phyloP scores from a whole-genome alignment of 176 grass and related monocot species.

The barley (Hordeum vulgare) region DNA sequence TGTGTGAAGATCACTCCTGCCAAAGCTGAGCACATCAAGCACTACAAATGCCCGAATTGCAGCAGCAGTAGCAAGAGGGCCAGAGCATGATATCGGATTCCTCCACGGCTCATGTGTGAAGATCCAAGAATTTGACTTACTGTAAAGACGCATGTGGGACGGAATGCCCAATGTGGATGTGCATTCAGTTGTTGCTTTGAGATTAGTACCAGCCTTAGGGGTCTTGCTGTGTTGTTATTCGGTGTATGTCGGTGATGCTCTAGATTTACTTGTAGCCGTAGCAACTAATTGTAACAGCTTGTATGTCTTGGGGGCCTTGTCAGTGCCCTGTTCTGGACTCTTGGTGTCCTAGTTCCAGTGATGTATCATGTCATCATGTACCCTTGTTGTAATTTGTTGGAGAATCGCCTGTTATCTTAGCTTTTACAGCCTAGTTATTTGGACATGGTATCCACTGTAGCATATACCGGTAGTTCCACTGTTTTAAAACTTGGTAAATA shows the following conservation, averaged over 20 bases:
- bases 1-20: constrained; percentile 92
- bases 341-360: constrained; percentile 1
- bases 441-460: background rate
- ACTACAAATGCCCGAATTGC: constrained; percentile 92
- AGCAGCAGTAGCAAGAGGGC: constrained; percentile 89
- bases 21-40: constrained; percentile 96
- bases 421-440: background rate
- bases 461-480: background rate
- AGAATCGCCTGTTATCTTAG: constrained; percentile 9
- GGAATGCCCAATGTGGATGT: constrained; percentile 8
- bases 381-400: constrained; percentile 27
- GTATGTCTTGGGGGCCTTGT: constrained; percentile 25
- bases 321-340: constrained; percentile 16
- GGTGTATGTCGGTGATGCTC: constrained; percentile 25
- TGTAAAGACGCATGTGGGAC: constrained; percentile 37
- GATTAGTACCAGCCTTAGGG: constrained; percentile 42
- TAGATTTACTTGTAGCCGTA: constrained; percentile 38
- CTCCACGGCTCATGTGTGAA: constrained; percentile 24
- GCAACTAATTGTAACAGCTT: constrained; percentile 45
- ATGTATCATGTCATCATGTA: constrained; percentile 29
- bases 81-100: constrained; percentile 35
- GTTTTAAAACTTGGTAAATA: background rate
- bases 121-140: constrained; percentile 32
- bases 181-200: constrained; percentile 43
- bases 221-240: constrained; percentile 36